Evolutionary conservation across 495 filamentous ascomycete genomes (phyloP), one percentile per base, ranked within the genome.

Genomic region (Xylaria palmicola): DNA sequence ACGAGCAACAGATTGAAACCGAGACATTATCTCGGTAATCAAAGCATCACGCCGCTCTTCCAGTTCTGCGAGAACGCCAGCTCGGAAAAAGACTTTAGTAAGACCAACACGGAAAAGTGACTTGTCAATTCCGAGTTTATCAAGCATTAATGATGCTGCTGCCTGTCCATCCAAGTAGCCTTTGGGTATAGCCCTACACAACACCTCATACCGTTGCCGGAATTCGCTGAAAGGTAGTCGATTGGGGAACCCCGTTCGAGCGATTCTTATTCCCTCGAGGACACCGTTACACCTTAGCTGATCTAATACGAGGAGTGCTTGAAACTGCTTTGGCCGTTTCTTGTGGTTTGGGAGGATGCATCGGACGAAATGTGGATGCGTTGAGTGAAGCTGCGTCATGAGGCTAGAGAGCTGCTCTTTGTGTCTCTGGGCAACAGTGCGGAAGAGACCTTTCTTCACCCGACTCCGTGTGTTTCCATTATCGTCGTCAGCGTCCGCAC

Each of bases 281-380:
- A 99, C 95, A 88, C 95, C 95, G 71, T 99, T 99, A 74, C 95
- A 99, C 32, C 95, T 86, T 5, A 99, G 79, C 72, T 99, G 95
- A 68, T 99, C 95, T 17, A 99, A 78, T 2, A 99, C 95, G 6
- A 98, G 81, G 2, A 90, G 86, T 0, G 90, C 90, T 66, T 89
- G 88, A 67, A 97, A 86, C 72, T 91, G 89, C 75, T 97, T 98
- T 2, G 95, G 91, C n/a, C 88, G 83, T 73, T 99, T 99, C 76
- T 93, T 96, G 79, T 99, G 94, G 68, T 99, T 99, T 13, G 95
- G 95, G 49, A 99, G 85, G 61, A 99, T 99, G 68, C 95, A 99
- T 24, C 95, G 88, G 2, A 98, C 95, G 69, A 99, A 99, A 74
- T 99, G 95, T 41, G 95, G 95, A 72, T 99, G 95, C 3, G 95